Evolutionary conservation across 768 basidiomycete species (phyloP).

Genomic region (Tulasnella sp.): DNA sequence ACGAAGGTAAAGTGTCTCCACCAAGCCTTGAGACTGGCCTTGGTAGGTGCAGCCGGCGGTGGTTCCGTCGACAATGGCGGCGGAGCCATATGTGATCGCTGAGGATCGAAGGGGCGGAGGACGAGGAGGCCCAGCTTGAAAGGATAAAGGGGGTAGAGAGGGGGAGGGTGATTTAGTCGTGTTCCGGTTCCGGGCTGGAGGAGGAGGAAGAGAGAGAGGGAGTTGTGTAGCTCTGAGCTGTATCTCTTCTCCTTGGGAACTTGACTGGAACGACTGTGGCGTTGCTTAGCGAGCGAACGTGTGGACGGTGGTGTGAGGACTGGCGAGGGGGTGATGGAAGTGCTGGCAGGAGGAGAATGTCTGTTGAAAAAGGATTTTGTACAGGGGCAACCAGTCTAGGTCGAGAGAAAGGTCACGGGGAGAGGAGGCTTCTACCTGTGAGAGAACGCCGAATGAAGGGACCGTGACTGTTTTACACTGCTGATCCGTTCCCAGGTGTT

Average conservation of each 20-base stretch:
- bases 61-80: constrained; percentile 8
- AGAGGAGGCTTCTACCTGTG: too few relatives aligned
- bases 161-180: background rate
- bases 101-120: constrained; percentile 20
- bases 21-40: constrained; percentile 67
- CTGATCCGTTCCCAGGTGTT: too few relatives aligned
- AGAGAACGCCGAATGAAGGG: too few relatives aligned
- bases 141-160: constrained; percentile 14
- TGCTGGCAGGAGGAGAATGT: too few relatives aligned
- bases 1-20: constrained; percentile 67
- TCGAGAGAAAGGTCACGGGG: too few relatives aligned
- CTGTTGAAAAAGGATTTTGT: too few relatives aligned
- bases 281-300: background rate
- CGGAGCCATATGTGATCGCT: constrained; percentile 20
- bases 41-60: constrained; percentile 27
- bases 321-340: too few relatives aligned
- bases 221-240: background rate
- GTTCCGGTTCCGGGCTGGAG: background rate
- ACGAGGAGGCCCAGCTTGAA: constrained; percentile 19
- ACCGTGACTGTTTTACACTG: too few relatives aligned
- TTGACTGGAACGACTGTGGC: background rate
- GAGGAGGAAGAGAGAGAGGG: background rate
- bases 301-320: background rate
- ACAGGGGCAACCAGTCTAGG: too few relatives aligned
- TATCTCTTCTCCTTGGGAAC: background rate